phyloP scores from a whole-genome alignment of 1,284 basidiomycete genomes.

The Leccinum huronense region DNA sequence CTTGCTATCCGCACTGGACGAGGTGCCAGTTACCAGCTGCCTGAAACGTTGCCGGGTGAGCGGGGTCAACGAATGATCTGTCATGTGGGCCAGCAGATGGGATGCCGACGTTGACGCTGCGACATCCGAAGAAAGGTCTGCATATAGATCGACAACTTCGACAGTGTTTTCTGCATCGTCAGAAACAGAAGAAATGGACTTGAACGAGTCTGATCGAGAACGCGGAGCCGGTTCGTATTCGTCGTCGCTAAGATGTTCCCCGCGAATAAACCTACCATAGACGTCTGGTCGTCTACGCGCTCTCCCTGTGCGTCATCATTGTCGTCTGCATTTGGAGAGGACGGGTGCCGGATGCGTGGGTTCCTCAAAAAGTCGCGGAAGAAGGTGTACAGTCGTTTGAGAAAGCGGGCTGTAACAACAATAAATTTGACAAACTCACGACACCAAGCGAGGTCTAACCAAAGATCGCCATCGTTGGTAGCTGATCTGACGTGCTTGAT shows the following conservation, averaged over 20 bases:
- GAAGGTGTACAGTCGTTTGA: slow-evolving; percentile 36
- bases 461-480: slow-evolving; percentile 38
- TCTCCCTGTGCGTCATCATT: slow-evolving; percentile 10
- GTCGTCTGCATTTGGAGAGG: slow-evolving; percentile 7
- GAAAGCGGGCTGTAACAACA: slow-evolving; percentile 39
- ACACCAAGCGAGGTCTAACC: slow-evolving; percentile 48
- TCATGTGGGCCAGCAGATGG: slow-evolving; percentile 51
- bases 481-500: slow-evolving; percentile 44
- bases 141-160: slow-evolving; percentile 43
- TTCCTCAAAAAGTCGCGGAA: slow-evolving; percentile 25
- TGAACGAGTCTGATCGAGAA: slow-evolving; percentile 25
- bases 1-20: slow-evolving; percentile 8
- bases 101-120: slow-evolving; percentile 39
- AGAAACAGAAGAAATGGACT: slow-evolving; percentile 29
- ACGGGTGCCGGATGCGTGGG: slow-evolving; percentile 11
- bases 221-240: slow-evolving; percentile 46
- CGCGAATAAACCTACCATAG: slow-evolving; percentile 61
- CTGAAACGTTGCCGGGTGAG: slow-evolving; percentile 50
- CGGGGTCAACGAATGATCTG: slow-evolving; percentile 39
- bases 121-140: slow-evolving; percentile 41
- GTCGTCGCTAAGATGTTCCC: slow-evolving; percentile 59
- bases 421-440: slow-evolving; percentile 44
- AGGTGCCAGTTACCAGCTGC: slow-evolving; percentile 32
- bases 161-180: slow-evolving; percentile 30
- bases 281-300: slow-evolving; percentile 33